Evolutionary conservation across 2,329 filamentous ascomycete species (phyloP), one percentile per base, ranked within the genome.

Genomic region (Penicillium italicum): DNA sequence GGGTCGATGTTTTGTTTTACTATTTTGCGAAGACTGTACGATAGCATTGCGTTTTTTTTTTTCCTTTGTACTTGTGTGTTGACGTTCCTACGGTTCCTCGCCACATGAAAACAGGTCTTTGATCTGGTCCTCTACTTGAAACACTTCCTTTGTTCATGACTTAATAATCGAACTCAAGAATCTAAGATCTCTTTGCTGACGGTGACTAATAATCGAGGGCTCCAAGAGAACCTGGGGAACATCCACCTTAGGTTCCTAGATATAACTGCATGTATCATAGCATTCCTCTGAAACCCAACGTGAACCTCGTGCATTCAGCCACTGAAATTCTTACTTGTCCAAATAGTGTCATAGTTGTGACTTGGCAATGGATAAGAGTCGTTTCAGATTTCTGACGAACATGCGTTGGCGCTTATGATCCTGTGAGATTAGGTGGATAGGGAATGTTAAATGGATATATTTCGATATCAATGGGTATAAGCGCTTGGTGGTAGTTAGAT

Each of bases 11-110:
- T 50, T 50, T 31, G 4, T 18, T 26, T 38, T 28, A 31, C 30
- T 36, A 20, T 49, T 43, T 38, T 41, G 53, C 20, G 20, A 56
- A 56, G 34, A 44, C 42, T 57, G 55, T 57, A 57, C 44, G 50
- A 57, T 57, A 57, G 26, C 33, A 33, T 49, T 45, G 40, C 40
- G 28, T 51, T 45, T 28, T 34, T 12, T 51, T 45, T 28, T 34
- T 12, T 44, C 6, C 26, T 50, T 51, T 42, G 38, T 54, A 31
- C 6, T 53, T 26, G 30, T 31, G 34, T 26, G 37, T n/a, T 42
- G 43, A 18, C 8, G 20, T 26, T 22, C 16, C 16, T n/a, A 26
- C 9, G 49, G 22, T 45, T 51, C 40, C 14, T 45, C 22, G 30
- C 36, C 26, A 31, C 20, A 16, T 30, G 7, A 18, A 48, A 49